Percentiles rank a stretch among this genome's conserved stretches.
phyloP scores from a whole-genome alignment of 257 asterid species.

The Plectranthus barbatus region DNA sequence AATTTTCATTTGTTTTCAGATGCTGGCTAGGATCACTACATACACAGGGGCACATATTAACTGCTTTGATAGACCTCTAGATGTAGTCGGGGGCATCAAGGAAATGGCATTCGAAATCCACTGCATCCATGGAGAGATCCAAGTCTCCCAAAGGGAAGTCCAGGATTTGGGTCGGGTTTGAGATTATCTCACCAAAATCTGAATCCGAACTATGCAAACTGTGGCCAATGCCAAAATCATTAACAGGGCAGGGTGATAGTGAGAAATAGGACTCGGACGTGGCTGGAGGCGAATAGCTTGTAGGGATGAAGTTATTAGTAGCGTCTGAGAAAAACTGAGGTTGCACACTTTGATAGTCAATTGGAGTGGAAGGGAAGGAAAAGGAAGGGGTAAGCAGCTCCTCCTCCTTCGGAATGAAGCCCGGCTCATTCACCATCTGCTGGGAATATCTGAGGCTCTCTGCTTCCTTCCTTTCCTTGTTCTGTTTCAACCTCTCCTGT shows the following conservation, averaged over 20 bases:
- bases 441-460: slow-evolving; percentile 3
- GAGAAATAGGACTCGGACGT: slow-evolving; percentile 43
- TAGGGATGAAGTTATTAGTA: neutral
- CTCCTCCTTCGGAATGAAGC: slow-evolving; percentile 13
- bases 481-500: slow-evolving; percentile 25
- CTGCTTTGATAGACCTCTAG: neutral
- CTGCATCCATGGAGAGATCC: slow-evolving; percentile 31
- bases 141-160: slow-evolving; percentile 29
- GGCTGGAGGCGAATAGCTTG: slow-evolving; percentile 28
- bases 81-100: slow-evolving; percentile 28
- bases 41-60: neutral
- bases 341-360: slow-evolving; percentile 24
- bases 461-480: slow-evolving; percentile 15
- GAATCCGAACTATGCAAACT: slow-evolving; percentile 27
- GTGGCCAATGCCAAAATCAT: slow-evolving; percentile 20
- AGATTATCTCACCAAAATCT: slow-evolving; percentile 39
- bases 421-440: neutral
- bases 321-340: slow-evolving; percentile 13
- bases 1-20: neutral
- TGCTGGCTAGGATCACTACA: slow-evolving; percentile 22
- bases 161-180: slow-evolving; percentile 37
- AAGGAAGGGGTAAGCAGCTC: slow-evolving; percentile 21
- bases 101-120: slow-evolving; percentile 24
- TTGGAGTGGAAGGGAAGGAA: slow-evolving; percentile 36
- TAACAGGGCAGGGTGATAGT: slow-evolving; percentile 21